phyloP scores from a whole-genome alignment of 192 early-diverging fungal species.

The Gaertneriomyces semiglobifer region DNA sequence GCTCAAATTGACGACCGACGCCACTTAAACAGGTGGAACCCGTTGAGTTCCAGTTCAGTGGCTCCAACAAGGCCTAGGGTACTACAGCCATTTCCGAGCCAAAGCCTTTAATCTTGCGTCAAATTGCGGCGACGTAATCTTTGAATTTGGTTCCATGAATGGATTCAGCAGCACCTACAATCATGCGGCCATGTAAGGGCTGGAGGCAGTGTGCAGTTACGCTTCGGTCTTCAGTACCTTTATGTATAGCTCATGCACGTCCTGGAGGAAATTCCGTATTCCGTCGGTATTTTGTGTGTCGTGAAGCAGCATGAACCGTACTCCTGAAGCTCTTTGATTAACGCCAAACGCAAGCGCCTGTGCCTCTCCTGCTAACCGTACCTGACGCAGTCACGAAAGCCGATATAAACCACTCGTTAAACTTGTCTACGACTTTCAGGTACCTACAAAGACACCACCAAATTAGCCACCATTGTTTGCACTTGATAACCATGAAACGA shows the following conservation, averaged over 20 bases:
- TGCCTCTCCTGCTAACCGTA: conserved; percentile 24
- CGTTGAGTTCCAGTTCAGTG: too few relatives aligned
- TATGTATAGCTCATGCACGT: conserved; percentile 80
- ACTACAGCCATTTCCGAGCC: conserved; percentile 69
- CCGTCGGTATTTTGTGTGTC: conserved; percentile 73
- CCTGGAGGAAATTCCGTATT: conserved; percentile 78
- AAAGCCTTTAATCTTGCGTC: conserved; percentile 73
- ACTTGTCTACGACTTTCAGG: conserved; percentile 89
- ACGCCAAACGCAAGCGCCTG: too few relatives aligned
- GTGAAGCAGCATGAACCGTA: conserved; percentile 78
- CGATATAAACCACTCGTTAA: conserved; percentile 91
- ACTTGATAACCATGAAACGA: conserved; percentile 1
- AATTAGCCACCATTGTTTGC: neutral
- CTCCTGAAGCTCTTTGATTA: conserved; percentile 41
- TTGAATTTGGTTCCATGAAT: conserved; percentile 80
- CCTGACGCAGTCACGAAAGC: conserved; percentile 89
- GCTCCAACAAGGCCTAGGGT: too few relatives aligned
- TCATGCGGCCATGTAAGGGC: neutral
- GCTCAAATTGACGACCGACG: too few relatives aligned
- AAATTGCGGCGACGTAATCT: conserved; percentile 75
- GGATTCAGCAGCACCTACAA: conserved; percentile 78
- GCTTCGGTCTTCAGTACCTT: conserved; percentile 56
- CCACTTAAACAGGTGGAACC: too few relatives aligned
- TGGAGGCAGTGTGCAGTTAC: neutral
- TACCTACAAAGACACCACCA: conserved; percentile 59